Evolutionary conservation across 2,329 filamentous ascomycete species (phyloP), one percentile per base, ranked within the genome.

Genomic region (Lasiodiplodia sp.): DNA sequence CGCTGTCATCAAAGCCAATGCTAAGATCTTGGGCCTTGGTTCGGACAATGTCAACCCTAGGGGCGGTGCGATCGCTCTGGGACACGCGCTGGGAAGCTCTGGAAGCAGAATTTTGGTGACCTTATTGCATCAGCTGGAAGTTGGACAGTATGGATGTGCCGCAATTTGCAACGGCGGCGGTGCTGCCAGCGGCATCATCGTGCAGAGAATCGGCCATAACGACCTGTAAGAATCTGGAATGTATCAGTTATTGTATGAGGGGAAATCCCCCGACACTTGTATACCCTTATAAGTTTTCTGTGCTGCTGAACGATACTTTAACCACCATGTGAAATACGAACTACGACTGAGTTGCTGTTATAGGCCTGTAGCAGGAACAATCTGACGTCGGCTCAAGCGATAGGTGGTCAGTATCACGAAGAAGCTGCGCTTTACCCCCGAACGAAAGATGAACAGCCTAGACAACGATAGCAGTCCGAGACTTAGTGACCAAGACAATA

Each of bases 81-180:
- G 95, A 23, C 95, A 98, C 77, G 94, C 95, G 4, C 85, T 98
- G 2, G 95, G 95, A 21, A 97, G 94, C 86, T 97, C 94, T 1
- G 95, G 95, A 16, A 94, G 93, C 28, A 89, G 95, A 71, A 97
- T 98, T 72, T 83, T 98, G 69, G 93, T 93, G 1, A 97, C 94
- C 0, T 82, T 98, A 70, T 85, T 98, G 70, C 95, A 98, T 80
- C 95, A 97, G 82, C 85, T 98, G 71, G 90, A 96, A 84, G 89
- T 91, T 51, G 94, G 94, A 44, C 92, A 99, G 82, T 98, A 97
- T 78, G 96, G 96, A 66, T 92, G 95, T 72, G 96, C 94, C 18
- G 94, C 94, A 2, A 98, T 99, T 70, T 98, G 96, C 83, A 99
- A 99, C 76, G 96, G 96, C 56, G 96, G 96, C 52, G 96, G 96